Evolutionary conservation across 2,329 filamentous ascomycete species (phyloP).

Genomic region (Orbilia blumenaviensis): DNA sequence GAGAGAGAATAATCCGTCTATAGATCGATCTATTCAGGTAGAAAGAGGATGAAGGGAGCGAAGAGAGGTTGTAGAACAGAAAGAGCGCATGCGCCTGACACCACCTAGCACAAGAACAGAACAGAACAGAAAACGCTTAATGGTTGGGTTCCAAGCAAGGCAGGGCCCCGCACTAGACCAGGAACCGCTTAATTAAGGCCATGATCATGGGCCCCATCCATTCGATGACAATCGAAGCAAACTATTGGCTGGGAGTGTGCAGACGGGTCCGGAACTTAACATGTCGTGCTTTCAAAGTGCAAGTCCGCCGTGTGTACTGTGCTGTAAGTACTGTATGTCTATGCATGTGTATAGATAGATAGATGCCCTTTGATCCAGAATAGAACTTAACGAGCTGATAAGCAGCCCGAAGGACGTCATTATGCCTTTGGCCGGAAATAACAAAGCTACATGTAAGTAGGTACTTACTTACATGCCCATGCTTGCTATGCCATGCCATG

Average conservation of each 20-base stretch:
- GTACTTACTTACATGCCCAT: background rate
- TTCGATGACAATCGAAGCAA: too few relatives aligned
- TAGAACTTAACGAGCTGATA: too few relatives aligned
- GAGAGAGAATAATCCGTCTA: too few relatives aligned
- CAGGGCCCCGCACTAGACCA: slow-evolving; percentile 17
- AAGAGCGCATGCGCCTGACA: slow-evolving; percentile 9
- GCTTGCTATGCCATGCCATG: background rate
- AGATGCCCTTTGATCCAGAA: too few relatives aligned
- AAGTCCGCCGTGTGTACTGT: too few relatives aligned
- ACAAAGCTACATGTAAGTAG: background rate
- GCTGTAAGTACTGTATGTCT: too few relatives aligned
- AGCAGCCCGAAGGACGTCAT: slow-evolving; percentile 1
- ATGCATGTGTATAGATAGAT: too few relatives aligned
- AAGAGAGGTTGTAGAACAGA: background rate
- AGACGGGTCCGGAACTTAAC: too few relatives aligned
- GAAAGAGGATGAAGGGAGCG: background rate
- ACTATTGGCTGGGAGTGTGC: slow-evolving; percentile 16
- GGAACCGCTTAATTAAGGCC: background rate
- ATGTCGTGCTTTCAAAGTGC: slow-evolving; percentile 4
- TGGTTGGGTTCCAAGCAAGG: too few relatives aligned
- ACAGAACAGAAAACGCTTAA: background rate
- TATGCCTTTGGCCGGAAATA: background rate
- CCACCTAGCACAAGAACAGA: background rate
- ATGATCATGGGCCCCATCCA: too few relatives aligned
- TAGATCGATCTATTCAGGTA: too few relatives aligned